A percentile compares a stretch with the other conserved stretches of the same genome.
Conservation (phyloP, 2,329 filamentous ascomycete species). For the Paracamarosporium sp. region DNA sequence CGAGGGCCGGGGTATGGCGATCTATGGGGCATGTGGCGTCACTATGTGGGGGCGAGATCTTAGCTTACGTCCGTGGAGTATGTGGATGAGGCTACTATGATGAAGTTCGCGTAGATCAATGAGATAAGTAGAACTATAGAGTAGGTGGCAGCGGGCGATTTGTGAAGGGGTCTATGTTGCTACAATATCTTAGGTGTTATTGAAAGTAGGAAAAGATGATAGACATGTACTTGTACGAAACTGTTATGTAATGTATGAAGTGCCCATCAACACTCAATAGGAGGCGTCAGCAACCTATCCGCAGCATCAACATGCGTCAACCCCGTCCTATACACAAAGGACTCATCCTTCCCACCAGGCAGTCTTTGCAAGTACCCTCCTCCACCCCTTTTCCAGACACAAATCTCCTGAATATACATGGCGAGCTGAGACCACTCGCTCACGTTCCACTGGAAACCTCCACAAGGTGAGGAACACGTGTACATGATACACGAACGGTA, state of each 20-base stretch:
- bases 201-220: background rate
- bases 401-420: background rate
- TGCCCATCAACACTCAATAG: constrained; percentile 1
- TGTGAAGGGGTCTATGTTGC: too few species aligned
- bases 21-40: background rate
- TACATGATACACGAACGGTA: constrained; percentile 7
- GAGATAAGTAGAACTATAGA: too few species aligned
- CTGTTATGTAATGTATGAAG: background rate
- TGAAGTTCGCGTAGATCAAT: background rate
- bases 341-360: background rate
- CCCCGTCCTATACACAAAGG: background rate
- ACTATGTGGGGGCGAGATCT: background rate
- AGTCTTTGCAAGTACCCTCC: constrained; percentile 4
- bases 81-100: too few species aligned
- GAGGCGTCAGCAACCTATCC: background rate
- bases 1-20: constrained; percentile 3
- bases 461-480: constrained; percentile 3
- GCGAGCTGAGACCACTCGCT: constrained; percentile 2
- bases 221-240: background rate
- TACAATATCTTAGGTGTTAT: too few species aligned
- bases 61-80: background rate
- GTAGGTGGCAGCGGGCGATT: too few species aligned
- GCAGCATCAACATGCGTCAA: background rate
- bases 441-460: background rate
- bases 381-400: background rate